Conservation (phyloP, 2,329 filamentous ascomycete genomes). For the Apiospora marii region DNA sequence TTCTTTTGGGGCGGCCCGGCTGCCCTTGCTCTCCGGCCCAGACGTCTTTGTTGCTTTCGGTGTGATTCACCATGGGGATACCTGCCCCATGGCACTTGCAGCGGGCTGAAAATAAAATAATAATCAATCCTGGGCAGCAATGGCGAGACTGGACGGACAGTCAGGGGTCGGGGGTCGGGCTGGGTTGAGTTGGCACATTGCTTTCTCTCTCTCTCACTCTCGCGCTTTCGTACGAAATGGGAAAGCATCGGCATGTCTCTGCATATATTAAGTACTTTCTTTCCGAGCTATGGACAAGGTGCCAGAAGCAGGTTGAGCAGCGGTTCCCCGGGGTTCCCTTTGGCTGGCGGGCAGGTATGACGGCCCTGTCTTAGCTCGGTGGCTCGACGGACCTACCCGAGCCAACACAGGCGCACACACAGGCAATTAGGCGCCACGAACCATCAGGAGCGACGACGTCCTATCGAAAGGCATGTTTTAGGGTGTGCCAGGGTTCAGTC, state of each 20-base stretch:
- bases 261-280: not conserved
- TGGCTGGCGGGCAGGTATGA: not conserved
- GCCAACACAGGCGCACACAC: not conserved
- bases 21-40: not conserved
- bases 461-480: not conserved
- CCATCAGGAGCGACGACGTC: not conserved
- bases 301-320: not conserved
- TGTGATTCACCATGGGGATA: slow-evolving; percentile 3
- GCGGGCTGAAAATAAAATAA: not conserved
- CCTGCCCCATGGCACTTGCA: slow-evolving; percentile 12
- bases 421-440: not conserved
- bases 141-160: not conserved
- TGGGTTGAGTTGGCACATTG: not conserved
- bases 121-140: not conserved
- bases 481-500: not conserved
- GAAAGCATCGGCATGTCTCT: slow-evolving; percentile 9
- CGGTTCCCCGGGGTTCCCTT: not conserved
- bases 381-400: slow-evolving; percentile 9
- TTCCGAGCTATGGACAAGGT: slow-evolving; percentile 13
- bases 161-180: not conserved
- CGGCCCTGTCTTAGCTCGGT: not conserved
- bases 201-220: not conserved
- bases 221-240: not conserved
- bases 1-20: not conserved
- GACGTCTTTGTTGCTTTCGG: slow-evolving; percentile 2